phyloP scores from a whole-genome alignment of 2,329 filamentous ascomycete genomes.

The Stachybotrys chartarum region DNA sequence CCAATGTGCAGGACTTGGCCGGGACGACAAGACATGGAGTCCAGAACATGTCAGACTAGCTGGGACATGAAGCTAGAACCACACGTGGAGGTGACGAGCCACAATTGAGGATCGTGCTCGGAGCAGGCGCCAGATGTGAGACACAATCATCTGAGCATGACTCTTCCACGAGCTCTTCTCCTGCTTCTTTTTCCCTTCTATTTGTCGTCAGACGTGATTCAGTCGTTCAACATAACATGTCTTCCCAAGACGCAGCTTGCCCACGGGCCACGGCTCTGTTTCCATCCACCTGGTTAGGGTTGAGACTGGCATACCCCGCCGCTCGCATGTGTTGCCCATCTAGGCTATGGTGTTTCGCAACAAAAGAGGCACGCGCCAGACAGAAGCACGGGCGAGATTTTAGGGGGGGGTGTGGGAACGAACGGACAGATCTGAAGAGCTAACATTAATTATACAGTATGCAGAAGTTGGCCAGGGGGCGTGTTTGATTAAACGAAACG shows the following conservation, averaged over 20 bases:
- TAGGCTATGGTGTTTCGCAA: background rate
- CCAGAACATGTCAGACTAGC: background rate
- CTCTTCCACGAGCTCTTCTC: background rate
- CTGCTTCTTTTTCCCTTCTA: too few species aligned
- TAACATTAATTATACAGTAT: background rate
- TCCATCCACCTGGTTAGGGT: background rate
- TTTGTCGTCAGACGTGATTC: too few species aligned
- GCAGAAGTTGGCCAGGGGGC: too few species aligned
- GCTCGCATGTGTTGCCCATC: background rate
- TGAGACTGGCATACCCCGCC: background rate
- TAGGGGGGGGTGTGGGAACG: background rate
- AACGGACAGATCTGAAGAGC: background rate
- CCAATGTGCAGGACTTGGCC: background rate
- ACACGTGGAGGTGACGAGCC: background rate
- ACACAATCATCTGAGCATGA: background rate
- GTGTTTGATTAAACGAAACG: background rate
- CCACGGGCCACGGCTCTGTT: background rate
- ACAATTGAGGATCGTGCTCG: background rate
- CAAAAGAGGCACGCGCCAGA: background rate
- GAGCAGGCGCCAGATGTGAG: background rate
- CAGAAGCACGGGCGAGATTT: background rate
- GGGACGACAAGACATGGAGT: background rate
- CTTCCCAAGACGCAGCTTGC: background rate
- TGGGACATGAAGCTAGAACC: background rate
- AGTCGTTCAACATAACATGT: too few species aligned